Conservation (phyloP, 1,284 basidiomycete species). For the Pseudozyma sp. region DNA sequence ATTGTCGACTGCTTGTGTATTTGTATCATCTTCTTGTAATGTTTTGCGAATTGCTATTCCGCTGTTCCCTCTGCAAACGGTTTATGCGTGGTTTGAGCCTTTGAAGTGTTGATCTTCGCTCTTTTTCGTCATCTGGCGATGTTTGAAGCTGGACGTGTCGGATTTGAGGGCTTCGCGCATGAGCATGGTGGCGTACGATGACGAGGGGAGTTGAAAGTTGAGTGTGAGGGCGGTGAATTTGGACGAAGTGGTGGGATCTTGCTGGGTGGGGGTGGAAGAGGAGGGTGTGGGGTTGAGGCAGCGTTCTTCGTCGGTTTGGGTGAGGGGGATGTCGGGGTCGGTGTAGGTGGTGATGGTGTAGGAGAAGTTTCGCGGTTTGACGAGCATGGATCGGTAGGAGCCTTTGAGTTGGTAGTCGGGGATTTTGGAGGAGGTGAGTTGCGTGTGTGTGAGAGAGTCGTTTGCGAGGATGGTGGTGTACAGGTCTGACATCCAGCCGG, state of each 20-base stretch:
- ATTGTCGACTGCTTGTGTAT: conserved; percentile 22
- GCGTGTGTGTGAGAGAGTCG: conserved; percentile 88
- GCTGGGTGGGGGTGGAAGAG: background rate
- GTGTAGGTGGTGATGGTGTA: conserved; percentile 89
- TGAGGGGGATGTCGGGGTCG: conserved; percentile 88
- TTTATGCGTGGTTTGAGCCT: conserved; percentile 7
- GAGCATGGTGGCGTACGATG: conserved; percentile 66
- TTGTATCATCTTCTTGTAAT: conserved; percentile 16
- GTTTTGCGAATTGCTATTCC: background rate
- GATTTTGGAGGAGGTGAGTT: conserved; percentile 75
- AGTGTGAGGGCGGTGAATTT: conserved; percentile 60
- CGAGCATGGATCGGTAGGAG: conserved; percentile 90
- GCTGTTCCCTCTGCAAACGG: too few relatives aligned
- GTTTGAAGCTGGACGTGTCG: conserved; percentile 60
- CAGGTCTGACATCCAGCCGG: conserved; percentile 81
- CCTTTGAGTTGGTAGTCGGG: conserved; percentile 88
- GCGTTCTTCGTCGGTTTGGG: conserved; percentile 94
- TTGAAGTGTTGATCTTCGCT: conserved; percentile 56
- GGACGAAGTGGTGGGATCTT: background rate
- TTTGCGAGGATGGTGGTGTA: conserved; percentile 82
- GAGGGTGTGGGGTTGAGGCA: conserved; percentile 67
- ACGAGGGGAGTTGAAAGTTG: conserved; percentile 59
- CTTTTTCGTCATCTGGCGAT: conserved; percentile 50
- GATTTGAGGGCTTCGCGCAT: conserved; percentile 65
- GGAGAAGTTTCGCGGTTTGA: conserved; percentile 81